A percentile compares a stretch with the other conserved stretches of the same genome.
Evolutionary conservation across 2,329 filamentous ascomycete species (phyloP).

Genomic region (Diaporthe citriasiana): DNA sequence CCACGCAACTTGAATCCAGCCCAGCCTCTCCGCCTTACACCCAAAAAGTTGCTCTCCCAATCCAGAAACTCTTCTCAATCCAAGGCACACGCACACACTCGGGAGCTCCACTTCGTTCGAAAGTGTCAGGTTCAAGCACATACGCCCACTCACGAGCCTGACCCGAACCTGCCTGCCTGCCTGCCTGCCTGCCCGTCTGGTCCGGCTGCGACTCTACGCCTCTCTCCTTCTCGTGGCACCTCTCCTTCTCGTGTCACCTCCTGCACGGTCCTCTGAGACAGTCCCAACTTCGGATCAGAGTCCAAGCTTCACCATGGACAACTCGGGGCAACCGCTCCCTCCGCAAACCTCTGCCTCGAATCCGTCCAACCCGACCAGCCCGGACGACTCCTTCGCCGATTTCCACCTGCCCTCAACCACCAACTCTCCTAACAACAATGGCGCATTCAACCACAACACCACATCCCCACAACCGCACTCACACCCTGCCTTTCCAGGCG

Average conservation of each 20-base stretch:
- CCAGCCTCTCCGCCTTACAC: background rate
- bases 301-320: conserved; percentile 37
- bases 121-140: background rate
- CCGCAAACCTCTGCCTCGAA: conserved; percentile 38
- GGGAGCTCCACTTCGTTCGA: background rate
- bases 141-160: background rate
- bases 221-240: background rate
- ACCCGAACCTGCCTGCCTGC: background rate
- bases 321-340: conserved; percentile 33
- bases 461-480: conserved; percentile 41
- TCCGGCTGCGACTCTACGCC: background rate
- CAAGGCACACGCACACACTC: background rate
- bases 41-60: background rate
- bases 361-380: conserved; percentile 45
- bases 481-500: conserved; percentile 46
- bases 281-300: background rate
- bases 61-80: background rate
- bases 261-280: conserved; percentile 3
- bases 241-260: conserved; percentile 1
- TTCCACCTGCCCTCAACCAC: conserved; percentile 30
- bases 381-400: conserved; percentile 50
- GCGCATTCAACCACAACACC: conserved; percentile 33
- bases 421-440: conserved; percentile 36
- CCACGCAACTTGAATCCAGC: background rate
- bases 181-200: background rate